These are phyloP conservation scores for Zangia roseola DNA, from an alignment of 768 basidiomycete genomes.

Conservation along the genomic window DNA sequence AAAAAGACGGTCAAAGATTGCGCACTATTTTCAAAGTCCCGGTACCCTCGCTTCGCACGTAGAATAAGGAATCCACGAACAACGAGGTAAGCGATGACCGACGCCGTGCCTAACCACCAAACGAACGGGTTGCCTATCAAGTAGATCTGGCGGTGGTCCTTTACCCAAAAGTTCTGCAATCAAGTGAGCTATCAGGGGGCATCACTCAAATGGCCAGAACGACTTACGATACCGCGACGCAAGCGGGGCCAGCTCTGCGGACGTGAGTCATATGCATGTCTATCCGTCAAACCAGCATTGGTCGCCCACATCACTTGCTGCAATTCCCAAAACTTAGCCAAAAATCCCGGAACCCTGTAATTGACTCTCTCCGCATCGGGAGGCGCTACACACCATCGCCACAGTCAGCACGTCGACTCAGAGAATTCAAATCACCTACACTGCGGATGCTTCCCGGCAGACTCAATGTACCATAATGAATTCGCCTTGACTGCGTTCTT, in stretches of 20 bases:
- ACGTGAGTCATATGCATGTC: conserved; percentile 94
- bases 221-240: conserved; percentile 86
- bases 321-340: conserved; percentile 87
- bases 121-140: conserved; percentile 91
- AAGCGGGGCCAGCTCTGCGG: conserved; percentile 90
- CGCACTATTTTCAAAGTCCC: conserved; percentile 91
- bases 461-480: conserved; percentile 94
- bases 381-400: conserved; percentile 50
- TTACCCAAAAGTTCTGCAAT: conserved; percentile 94
- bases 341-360: conserved; percentile 86
- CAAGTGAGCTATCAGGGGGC: background rate
- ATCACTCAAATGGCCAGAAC: background rate
- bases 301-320: conserved; percentile 97
- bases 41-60: conserved; percentile 85
- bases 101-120: conserved; percentile 83
- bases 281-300: conserved; percentile 92
- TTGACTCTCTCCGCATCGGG: conserved; percentile 77
- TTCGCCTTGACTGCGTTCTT: conserved; percentile 91
- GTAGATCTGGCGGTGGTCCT: conserved; percentile 94
- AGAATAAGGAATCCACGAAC: conserved; percentile 81
- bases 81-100: conserved; percentile 63
- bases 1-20: background rate
- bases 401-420: background rate
- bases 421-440: conserved; percentile 45
- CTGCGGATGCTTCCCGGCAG: conserved; percentile 61